Percentiles rank a stretch among this genome's conserved stretches.
phyloP scores from a whole-genome alignment of 768 basidiomycete species.

The Holtermanniella nyarrowii region DNA sequence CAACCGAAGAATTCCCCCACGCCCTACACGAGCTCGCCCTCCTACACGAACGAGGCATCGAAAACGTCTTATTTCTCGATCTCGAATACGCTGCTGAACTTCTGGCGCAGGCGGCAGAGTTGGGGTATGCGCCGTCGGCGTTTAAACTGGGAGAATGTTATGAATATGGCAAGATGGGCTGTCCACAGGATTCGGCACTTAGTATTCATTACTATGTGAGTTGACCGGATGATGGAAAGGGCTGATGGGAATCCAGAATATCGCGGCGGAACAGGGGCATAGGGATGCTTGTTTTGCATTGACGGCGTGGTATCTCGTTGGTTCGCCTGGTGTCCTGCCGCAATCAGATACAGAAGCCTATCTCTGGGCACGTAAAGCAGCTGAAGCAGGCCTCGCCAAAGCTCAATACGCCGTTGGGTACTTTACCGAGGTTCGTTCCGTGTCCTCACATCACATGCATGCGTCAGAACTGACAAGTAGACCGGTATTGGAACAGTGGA shows the following conservation, averaged over 20 bases:
- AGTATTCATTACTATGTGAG: constrained; percentile 97
- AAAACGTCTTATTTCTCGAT: constrained; percentile 95
- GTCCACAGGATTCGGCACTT: constrained; percentile 90
- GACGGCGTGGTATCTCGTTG: constrained; percentile 98
- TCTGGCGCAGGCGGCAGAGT: constrained; percentile 85
- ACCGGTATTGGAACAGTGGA: constrained; percentile 52
- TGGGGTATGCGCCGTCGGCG: constrained; percentile 92
- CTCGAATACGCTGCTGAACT: constrained; percentile 90
- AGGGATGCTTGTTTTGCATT: constrained; percentile 95
- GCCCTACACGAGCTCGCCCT: constrained; percentile 89
- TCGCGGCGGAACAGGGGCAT: constrained; percentile 94
- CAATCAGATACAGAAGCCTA: constrained; percentile 98
- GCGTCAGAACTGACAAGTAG: constrained; percentile 14
- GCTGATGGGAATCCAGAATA: constrained; percentile 56
- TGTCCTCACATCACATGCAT: background rate
- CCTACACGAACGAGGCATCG: constrained; percentile 91
- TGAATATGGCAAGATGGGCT: constrained; percentile 98
- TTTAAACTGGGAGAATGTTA: constrained; percentile 95
- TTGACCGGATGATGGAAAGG: background rate
- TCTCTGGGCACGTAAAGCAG: constrained; percentile 93
- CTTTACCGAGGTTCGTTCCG: constrained; percentile 64
- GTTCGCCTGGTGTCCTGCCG: constrained; percentile 90
- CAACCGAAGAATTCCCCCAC: constrained; percentile 88
- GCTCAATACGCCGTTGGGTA: constrained; percentile 98
- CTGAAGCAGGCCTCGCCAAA: constrained; percentile 80